Evolutionary conservation across 2,329 filamentous ascomycete genomes (phyloP), one percentile per base, ranked within the genome.

Genomic region (Colletotrichum salicis): DNA sequence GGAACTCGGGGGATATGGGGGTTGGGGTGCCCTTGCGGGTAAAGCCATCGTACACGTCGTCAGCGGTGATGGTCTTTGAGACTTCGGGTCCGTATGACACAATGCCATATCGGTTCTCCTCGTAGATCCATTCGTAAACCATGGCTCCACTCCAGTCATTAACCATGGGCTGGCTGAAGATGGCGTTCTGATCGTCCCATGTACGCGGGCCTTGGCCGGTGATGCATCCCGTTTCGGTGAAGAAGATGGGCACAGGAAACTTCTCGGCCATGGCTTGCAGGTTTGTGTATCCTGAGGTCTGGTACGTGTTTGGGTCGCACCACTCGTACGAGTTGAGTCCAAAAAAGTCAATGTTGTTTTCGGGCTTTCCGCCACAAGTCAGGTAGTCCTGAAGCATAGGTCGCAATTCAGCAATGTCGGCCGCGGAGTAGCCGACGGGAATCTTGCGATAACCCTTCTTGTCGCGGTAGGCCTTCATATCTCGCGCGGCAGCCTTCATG

Each of bases 171-270:
- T 86, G 76, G 55, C 93, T 92, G 76, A 96, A 92, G 76, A 97
- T 94, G 61, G 93, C 91, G 52, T 88, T 86, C 81, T 96, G 93
- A 78, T 97, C 92, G 29, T 86, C 85, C 78, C 93, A 94, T 1
- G 86, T 83, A 55, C 92, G 88, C 0, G 91, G 90, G 1, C 83
- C 82, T 1, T 86, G 85, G 6, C 76, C 76, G 1, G 84, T 86
- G 79, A 93, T 95, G 87, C 94, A 97, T 70, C 94, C 94, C 3
- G 94, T 96, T 82, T 97, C 94, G 41, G 93, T 95, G 83, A 97
- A 94, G 86, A 95, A 95, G 77, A 96, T 94, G 24, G 94, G 94
- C n/a, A 97, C 90, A 58, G 91, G 92, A 81, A 94, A 95, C 76
- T 89, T 82, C 48, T 87, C 87, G 6, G 93, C 91, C 74, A 92